A percentile compares a stretch with the other conserved stretches of the same genome.
Conservation (phyloP, 495 filamentous ascomycete genomes). For the Astrocystis sublimbata region DNA sequence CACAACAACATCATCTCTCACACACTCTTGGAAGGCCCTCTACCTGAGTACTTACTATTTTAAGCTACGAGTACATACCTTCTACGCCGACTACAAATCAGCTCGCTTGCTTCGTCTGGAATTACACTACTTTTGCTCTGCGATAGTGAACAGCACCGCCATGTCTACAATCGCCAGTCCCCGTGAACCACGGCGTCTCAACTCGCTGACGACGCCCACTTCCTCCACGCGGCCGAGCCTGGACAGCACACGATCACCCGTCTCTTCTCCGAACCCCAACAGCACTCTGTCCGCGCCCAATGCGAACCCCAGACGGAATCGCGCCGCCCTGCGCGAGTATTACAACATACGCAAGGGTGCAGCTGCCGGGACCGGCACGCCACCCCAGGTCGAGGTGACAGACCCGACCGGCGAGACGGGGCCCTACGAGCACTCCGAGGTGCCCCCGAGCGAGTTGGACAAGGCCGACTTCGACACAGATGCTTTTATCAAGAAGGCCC, state of each 20-base stretch:
- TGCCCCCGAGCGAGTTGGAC: constrained; percentile 56
- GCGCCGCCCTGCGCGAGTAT: constrained; percentile 88
- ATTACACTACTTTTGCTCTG: too few species aligned
- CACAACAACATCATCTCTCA: too few species aligned
- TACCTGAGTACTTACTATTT: too few species aligned
- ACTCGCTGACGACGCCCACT: constrained; percentile 55
- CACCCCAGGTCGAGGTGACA: constrained; percentile 46
- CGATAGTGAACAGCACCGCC: too few species aligned
- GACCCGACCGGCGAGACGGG: constrained; percentile 30
- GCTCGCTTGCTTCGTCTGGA: too few species aligned
- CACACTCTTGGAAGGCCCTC: too few species aligned
- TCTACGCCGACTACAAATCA: too few species aligned
- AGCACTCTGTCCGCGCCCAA: constrained; percentile 50
- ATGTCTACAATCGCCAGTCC: constrained; percentile 83
- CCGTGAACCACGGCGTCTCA: constrained; percentile 53
- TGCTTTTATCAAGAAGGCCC: constrained; percentile 62
- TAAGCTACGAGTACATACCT: too few species aligned
- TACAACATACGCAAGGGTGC: constrained; percentile 72
- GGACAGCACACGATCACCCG: constrained; percentile 59
- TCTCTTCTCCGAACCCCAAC: constrained; percentile 54
- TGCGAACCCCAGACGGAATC: constrained; percentile 45
- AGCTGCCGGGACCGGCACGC: constrained; percentile 16
- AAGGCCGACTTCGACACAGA: constrained; percentile 54
- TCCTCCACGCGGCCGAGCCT: constrained; percentile 75
- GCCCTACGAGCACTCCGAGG: constrained; percentile 34